Percentiles rank a stretch among this genome's conserved stretches.
These are phyloP conservation scores for Pichia kudriavzevii DNA, from an alignment of 1,139 yeast species.

Conservation along the genomic window DNA sequence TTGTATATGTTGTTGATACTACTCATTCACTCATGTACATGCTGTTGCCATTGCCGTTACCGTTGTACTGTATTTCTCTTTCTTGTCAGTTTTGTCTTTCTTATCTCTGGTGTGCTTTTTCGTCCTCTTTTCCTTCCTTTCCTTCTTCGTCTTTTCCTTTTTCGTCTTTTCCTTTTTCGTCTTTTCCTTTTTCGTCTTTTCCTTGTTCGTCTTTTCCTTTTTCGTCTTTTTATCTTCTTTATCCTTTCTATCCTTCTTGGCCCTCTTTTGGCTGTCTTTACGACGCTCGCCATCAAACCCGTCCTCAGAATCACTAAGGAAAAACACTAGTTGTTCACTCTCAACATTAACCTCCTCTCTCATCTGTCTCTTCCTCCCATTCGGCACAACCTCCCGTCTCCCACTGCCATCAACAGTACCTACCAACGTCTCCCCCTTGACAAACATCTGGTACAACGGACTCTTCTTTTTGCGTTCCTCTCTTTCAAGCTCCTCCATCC, in stretches of 20 bases:
- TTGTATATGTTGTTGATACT: too few relatives aligned
- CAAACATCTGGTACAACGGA: constrained; percentile 69
- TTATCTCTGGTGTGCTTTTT: constrained; percentile 1
- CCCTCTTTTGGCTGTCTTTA: constrained; percentile 14
- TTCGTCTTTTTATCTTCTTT: constrained; percentile 14
- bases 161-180: constrained; percentile 15
- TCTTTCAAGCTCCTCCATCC: constrained; percentile 3
- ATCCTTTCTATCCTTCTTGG: constrained; percentile 14
- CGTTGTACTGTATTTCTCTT: neutral
- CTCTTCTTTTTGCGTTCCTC: constrained; percentile 33
- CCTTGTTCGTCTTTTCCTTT: constrained; percentile 4
- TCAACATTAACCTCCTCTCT: constrained; percentile 12
- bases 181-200: constrained; percentile 9
- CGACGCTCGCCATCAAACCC: constrained; percentile 14
- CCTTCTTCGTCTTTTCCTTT: constrained; percentile 16
- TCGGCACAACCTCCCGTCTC: constrained; percentile 20
- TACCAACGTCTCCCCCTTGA: constrained; percentile 72
- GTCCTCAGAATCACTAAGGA: constrained; percentile 15
- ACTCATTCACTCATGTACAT: too few relatives aligned
- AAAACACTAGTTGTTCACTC: constrained; percentile 20
- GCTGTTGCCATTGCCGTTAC: too few relatives aligned
- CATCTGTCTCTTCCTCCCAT: constrained; percentile 24
- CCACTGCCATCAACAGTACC: constrained; percentile 46
- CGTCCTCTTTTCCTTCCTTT: neutral
- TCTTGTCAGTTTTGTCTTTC: constrained; percentile 1